These are phyloP conservation scores for Pseudocercospora fuligena DNA, from an alignment of 2,329 filamentous ascomycete species.

Conservation along the genomic window DNA sequence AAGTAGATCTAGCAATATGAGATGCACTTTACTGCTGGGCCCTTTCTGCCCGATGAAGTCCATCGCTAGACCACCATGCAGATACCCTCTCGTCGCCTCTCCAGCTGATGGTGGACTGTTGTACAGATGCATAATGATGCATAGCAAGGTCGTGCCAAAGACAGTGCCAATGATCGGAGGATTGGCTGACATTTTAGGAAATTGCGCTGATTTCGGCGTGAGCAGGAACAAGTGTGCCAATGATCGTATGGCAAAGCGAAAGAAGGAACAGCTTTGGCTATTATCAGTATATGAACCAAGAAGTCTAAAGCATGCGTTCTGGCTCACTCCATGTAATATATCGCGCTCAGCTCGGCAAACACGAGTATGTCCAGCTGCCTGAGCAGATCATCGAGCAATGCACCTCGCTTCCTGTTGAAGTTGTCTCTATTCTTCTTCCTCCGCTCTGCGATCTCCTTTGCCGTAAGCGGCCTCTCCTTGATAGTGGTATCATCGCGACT, in stretches of 20 bases:
- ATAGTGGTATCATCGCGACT: slow-evolving; percentile 16
- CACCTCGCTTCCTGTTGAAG: slow-evolving; percentile 49
- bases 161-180: slow-evolving; percentile 61
- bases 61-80: slow-evolving; percentile 66
- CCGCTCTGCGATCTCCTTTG: slow-evolving; percentile 31
- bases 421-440: slow-evolving; percentile 40
- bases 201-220: slow-evolving; percentile 61
- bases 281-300: slow-evolving; percentile 24
- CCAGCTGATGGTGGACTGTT: slow-evolving; percentile 49
- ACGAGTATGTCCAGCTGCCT: slow-evolving; percentile 63
- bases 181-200: slow-evolving; percentile 52
- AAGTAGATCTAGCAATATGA: slow-evolving; percentile 59
- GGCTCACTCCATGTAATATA: slow-evolving; percentile 69
- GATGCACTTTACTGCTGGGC: slow-evolving; percentile 58
- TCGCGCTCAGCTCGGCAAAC: slow-evolving; percentile 64
- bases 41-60: slow-evolving; percentile 68
- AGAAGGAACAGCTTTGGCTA: slow-evolving; percentile 54
- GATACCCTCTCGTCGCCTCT: slow-evolving; percentile 57
- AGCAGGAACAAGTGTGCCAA: slow-evolving; percentile 63
- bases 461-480: slow-evolving; percentile 25
- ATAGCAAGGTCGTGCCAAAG: slow-evolving; percentile 59
- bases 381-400: slow-evolving; percentile 60
- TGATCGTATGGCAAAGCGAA: slow-evolving; percentile 60
- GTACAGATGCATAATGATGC: slow-evolving; percentile 58
- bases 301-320: not conserved